A percentile compares a stretch with the other conserved stretches of the same genome.
These are phyloP conservation scores for Colletotrichum destructivum DNA, from an alignment of 2,329 filamentous ascomycete species.

Conservation along the genomic window DNA sequence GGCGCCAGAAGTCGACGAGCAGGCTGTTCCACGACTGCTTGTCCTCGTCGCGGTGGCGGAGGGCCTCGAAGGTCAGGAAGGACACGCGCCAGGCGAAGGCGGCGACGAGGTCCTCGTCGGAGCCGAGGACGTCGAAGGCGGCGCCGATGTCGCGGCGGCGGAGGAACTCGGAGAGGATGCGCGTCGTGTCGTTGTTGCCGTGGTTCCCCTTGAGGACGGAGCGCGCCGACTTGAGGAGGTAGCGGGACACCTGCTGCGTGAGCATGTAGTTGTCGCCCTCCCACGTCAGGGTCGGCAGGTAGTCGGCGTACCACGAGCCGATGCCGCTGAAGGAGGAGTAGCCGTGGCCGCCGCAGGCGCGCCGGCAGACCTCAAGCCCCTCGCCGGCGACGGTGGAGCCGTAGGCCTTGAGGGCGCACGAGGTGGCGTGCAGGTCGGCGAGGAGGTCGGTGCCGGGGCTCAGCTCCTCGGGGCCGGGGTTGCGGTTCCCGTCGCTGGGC, in stretches of 20 bases:
- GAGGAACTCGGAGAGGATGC: constrained; percentile 76
- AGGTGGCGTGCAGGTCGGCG: constrained; percentile 83
- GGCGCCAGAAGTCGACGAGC: constrained; percentile 83
- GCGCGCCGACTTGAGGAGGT: constrained; percentile 82
- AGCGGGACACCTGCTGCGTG: constrained; percentile 83
- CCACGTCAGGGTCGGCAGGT: constrained; percentile 79
- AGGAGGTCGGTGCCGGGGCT: constrained; percentile 75
- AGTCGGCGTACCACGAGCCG: constrained; percentile 81
- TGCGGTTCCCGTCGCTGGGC: constrained; percentile 61
- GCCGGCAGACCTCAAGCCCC: constrained; percentile 81
- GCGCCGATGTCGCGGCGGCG: constrained; percentile 78
- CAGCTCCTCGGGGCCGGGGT: constrained; percentile 78
- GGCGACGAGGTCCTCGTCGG: constrained; percentile 78
- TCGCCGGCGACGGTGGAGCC: constrained; percentile 81
- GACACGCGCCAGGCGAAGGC: constrained; percentile 84
- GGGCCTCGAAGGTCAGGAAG: constrained; percentile 81
- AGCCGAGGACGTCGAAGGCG: constrained; percentile 81
- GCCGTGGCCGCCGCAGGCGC: constrained; percentile 84
- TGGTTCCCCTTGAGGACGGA: constrained; percentile 76
- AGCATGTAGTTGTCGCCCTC: constrained; percentile 89
- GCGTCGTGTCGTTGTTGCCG: constrained; percentile 74
- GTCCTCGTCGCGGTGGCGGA: constrained; percentile 81
- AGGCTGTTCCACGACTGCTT: constrained; percentile 85
- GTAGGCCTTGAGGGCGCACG: constrained; percentile 82
- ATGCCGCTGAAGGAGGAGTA: constrained; percentile 85